These are phyloP conservation scores for Xerocomellus amylosporus DNA, from an alignment of 768 basidiomycete species.

Conservation along the genomic window DNA sequence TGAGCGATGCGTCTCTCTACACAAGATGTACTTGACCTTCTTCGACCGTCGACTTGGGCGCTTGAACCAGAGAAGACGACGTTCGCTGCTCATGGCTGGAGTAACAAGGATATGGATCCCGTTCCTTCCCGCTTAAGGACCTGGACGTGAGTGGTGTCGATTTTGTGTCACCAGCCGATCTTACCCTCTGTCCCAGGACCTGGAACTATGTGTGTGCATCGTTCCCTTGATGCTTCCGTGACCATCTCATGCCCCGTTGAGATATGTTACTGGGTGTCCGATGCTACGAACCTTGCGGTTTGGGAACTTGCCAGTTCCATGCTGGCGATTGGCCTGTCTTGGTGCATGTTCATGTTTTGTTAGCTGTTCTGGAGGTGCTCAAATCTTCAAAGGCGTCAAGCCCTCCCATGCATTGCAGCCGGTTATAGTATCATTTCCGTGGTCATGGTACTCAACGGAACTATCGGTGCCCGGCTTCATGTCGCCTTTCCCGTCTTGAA, in stretches of 20 bases:
- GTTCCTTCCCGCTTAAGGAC: constrained; percentile 58
- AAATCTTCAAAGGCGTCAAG: constrained; percentile 50
- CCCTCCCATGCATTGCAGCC: constrained; percentile 64
- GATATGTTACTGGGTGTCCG: constrained; percentile 33
- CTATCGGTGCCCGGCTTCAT: constrained; percentile 73
- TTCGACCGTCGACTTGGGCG: constrained; percentile 23
- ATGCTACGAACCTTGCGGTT: constrained; percentile 42
- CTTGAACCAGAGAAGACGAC: constrained; percentile 35
- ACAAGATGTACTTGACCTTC: background rate
- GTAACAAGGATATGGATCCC: constrained; percentile 77
- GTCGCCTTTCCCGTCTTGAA: constrained; percentile 77
- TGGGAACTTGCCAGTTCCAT: constrained; percentile 61
- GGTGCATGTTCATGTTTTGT: constrained; percentile 33
- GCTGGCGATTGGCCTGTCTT: constrained; percentile 72
- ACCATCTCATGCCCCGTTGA: constrained; percentile 12
- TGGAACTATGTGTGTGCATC: constrained; percentile 65
- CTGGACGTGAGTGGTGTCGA: constrained; percentile 43
- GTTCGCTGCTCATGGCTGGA: constrained; percentile 63
- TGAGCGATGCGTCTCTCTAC: constrained; percentile 7
- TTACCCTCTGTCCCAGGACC: constrained; percentile 26
- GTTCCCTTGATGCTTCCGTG: constrained; percentile 32
- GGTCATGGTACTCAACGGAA: constrained; percentile 76
- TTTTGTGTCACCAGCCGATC: background rate
- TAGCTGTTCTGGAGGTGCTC: background rate
- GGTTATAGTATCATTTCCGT: constrained; percentile 71